Base-by-base conservation (phyloP, 177 flowering plant species). In the Vitis hybrid region DNA sequence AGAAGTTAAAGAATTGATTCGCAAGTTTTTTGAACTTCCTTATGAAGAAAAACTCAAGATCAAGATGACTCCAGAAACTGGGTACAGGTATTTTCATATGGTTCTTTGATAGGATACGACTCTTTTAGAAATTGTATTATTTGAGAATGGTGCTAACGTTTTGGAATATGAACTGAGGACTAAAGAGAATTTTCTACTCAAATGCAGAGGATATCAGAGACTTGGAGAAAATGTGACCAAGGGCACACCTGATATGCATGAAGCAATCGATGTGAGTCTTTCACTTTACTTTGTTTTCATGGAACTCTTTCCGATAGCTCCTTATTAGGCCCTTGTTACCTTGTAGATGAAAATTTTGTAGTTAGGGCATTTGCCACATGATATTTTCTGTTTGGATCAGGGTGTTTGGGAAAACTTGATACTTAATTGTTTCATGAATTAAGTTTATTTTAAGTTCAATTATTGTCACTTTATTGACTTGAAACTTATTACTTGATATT, bases 201-300 rank as follows among this genome's bases (percentile, higher is more conserved):
- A 68, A 55, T 82, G 84, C 88, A 94, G 99, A 78, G 97, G 99
- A 76, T 94, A 94, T 78, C 97, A 92, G 68, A 79, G 85, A 75
- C 60, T 92, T 57, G 99, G 99, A 61, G 97, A 88, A 78, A 94
- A 94, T 76, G 57, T 92, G 65, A 94, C 97, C 64, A 78, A 87
- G 78, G 97, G 96, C 57, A 75, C 61, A 15, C 95, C 92, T 64
- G 98, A 94, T 76, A 84, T 85, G 82, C 98, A 94, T 74, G 97
- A 94, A 82, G 98, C 98, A 22, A 92, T 94, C 63, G 98, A 94
- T 80, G 97, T 94, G 80, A n/a, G 96, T 80, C 2, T 50, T 66
- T 10, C 65, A 54, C 15, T 13, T 22, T 67, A 31, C 5, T 54
- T 61, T 16, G 3, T 39, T 57, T 57, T 0, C 5, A 45, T 26